Evolutionary conservation across 495 filamentous ascomycete genomes (phyloP).

Genomic region (Friedmanniomyces endolithicus): DNA sequence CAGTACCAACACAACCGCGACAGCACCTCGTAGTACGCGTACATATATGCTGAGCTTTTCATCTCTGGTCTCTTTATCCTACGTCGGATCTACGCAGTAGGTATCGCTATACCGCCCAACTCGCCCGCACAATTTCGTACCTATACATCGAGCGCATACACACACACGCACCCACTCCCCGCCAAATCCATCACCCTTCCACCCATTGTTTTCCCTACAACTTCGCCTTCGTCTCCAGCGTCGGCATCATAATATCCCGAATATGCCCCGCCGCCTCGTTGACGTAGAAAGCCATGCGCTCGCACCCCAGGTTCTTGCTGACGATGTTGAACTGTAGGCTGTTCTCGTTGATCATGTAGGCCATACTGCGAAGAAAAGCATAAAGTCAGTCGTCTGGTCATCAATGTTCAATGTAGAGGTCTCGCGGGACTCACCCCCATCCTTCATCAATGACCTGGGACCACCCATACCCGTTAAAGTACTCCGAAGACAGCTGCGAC

Average conservation of each 20-base stretch:
- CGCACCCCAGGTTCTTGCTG: constrained; percentile 77
- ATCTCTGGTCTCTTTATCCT: too few relatives aligned
- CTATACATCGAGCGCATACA: too few relatives aligned
- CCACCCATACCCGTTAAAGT: constrained; percentile 99
- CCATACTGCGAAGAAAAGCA: constrained; percentile 41
- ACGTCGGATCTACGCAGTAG: too few relatives aligned
- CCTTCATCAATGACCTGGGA: constrained; percentile 95
- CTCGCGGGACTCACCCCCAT: constrained; percentile 45
- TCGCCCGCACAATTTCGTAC: too few relatives aligned
- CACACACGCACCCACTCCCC: too few relatives aligned
- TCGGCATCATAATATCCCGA: constrained; percentile 70
- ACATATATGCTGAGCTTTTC: too few relatives aligned
- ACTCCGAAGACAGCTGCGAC: constrained; percentile 85
- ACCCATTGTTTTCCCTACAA: constrained; percentile 38
- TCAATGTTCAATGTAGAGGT: not conserved
- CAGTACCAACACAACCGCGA: too few relatives aligned
- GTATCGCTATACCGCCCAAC: too few relatives aligned
- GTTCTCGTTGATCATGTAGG: constrained; percentile 99
- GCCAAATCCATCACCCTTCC: not conserved
- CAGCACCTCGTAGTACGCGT: too few relatives aligned
- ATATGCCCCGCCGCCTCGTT: constrained; percentile 87
- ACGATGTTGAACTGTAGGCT: constrained; percentile 97
- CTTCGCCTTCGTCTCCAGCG: constrained; percentile 81
- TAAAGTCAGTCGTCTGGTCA: constrained; percentile 9
- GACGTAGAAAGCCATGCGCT: constrained; percentile 89